phyloP scores from a whole-genome alignment of 768 basidiomycete species.

The Pholiota microspora region DNA sequence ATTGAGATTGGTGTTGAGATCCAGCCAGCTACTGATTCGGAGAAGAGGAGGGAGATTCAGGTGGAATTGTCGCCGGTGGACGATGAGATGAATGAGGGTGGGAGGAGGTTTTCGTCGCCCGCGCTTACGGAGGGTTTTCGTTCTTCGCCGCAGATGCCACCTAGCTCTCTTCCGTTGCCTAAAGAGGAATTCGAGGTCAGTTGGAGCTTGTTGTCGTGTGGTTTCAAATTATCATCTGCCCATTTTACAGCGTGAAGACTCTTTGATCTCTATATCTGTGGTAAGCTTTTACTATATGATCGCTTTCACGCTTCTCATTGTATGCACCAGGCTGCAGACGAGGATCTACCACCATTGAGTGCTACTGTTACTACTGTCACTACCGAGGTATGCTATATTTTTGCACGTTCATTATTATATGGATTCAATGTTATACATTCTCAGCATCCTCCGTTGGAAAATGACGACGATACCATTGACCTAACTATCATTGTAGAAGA shows the following conservation, averaged over 20 bases:
- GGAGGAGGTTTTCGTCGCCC: slow-evolving; percentile 19
- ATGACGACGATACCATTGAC: slow-evolving; percentile 7
- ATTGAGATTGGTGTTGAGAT: not conserved
- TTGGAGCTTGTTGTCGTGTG: not conserved
- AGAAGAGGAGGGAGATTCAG: not conserved
- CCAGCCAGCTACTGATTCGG: not conserved
- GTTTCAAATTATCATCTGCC: not conserved
- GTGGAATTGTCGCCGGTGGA: not conserved
- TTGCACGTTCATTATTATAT: not conserved
- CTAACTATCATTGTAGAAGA: not conserved
- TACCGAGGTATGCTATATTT: slow-evolving; percentile 2
- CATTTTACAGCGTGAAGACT: slow-evolving; percentile 7
- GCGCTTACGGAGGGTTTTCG: slow-evolving; percentile 14
- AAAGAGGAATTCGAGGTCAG: slow-evolving; percentile 10
- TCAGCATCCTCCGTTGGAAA: not conserved
- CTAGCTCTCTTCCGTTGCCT: slow-evolving; percentile 19
- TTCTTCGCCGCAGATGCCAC: slow-evolving; percentile 23
- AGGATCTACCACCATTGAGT: not conserved
- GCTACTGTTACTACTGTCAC: not conserved
- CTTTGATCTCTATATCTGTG: not conserved
- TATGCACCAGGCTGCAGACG: not conserved
- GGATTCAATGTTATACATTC: too few species aligned
- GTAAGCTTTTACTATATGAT: not conserved
- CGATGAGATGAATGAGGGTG: not conserved
- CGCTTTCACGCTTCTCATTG: not conserved